Conservation (phyloP, 805 yeast genomes). For the Kodamaea lidongshanica region DNA sequence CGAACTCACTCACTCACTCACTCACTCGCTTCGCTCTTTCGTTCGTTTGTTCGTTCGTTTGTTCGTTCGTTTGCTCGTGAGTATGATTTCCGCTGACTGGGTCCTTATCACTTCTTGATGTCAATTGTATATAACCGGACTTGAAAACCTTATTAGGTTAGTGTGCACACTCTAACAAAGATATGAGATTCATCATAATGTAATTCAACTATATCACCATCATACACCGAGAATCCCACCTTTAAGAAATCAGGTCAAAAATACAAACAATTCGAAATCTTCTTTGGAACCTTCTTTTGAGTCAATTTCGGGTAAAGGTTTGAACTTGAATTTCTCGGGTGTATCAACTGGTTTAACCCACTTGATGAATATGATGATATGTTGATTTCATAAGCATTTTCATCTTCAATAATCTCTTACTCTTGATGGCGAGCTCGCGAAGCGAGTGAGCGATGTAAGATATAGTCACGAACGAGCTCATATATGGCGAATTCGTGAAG, state of each 20-base stretch:
- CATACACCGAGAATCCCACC: conserved; percentile 52
- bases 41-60: no score
- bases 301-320: conserved; percentile 26
- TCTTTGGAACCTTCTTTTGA: conserved; percentile 23
- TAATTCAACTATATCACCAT: conserved; percentile 58
- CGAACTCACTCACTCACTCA: no score
- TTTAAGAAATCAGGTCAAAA: conserved; percentile 45
- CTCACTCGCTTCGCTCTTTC: no score
- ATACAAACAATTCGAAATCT: conserved; percentile 34
- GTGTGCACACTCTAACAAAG: conserved; percentile 46
- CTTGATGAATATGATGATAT: conserved; percentile 30
- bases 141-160: conserved; percentile 49
- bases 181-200: conserved; percentile 10
- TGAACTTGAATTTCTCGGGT: conserved; percentile 20
- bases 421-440: no score
- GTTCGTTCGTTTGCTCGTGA: no score
- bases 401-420: conserved; percentile 5
- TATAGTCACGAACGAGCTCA: no score
- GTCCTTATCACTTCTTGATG: no score
- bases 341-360: conserved; percentile 14
- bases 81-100: no score
- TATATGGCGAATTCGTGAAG: no score
- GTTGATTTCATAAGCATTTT: conserved; percentile 15
- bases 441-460: no score
- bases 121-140: conserved; percentile 41